Percentiles rank a stretch among this genome's conserved stretches.
phyloP scores from a whole-genome alignment of 2,329 filamentous ascomycete species.

The Fusarium sp. region DNA sequence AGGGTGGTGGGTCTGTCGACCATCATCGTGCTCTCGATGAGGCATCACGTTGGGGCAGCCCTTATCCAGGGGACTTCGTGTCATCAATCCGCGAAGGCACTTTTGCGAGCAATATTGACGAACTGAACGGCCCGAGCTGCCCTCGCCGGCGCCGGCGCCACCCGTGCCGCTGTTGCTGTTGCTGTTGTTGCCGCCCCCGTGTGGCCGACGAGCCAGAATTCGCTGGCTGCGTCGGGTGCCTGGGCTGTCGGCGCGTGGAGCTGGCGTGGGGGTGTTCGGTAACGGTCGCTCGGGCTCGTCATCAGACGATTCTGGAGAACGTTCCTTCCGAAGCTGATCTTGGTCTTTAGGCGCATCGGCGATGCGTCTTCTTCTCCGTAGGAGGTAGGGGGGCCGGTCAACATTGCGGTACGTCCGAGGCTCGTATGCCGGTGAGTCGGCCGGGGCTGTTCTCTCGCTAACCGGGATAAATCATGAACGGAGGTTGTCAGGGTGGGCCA shows the following conservation, averaged over 20 bases:
- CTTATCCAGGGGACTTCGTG: constrained; percentile 6
- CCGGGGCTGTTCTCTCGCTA: neutral
- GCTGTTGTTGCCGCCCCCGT: neutral
- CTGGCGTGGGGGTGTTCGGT: constrained; percentile 1
- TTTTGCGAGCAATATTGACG: constrained; percentile 20
- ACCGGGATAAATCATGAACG: constrained; percentile 1
- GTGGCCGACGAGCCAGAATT: neutral
- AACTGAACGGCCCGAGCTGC: neutral
- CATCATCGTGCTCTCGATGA: constrained; percentile 43
- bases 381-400: constrained; percentile 30
- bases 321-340: neutral
- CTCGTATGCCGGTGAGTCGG: neutral
- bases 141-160: neutral
- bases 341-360: neutral
- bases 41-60: constrained; percentile 33
- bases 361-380: constrained; percentile 43
- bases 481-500: neutral
- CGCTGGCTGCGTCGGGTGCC: constrained; percentile 22
- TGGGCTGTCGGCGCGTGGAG: constrained; percentile 29
- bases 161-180: no score
- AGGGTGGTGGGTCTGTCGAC: constrained; percentile 41
- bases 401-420: constrained; percentile 17
- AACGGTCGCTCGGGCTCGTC: constrained; percentile 1
- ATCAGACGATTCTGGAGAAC: neutral
- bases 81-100: constrained; percentile 6